phyloP scores from a whole-genome alignment of 257 asterid species.

The Thymus mandschuricus region DNA sequence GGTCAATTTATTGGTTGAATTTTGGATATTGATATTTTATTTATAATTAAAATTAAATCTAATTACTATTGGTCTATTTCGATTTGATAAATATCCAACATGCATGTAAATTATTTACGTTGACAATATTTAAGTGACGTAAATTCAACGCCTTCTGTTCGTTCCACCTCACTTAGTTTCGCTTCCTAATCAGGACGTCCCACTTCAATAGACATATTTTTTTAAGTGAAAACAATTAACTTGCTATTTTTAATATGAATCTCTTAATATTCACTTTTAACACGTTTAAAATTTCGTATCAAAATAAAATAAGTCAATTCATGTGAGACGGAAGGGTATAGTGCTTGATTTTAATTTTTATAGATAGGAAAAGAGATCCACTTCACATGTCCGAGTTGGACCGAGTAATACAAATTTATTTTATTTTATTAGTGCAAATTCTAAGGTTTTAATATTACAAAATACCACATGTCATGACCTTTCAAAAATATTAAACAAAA shows the following conservation, averaged over 20 bases:
- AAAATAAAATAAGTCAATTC: too few species aligned
- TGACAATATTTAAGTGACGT: neutral
- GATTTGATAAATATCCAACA: too few species aligned
- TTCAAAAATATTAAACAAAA: neutral
- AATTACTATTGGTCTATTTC: too few species aligned
- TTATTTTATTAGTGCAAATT: neutral
- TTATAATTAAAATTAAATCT: neutral
- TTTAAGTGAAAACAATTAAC: too few species aligned
- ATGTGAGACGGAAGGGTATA: too few species aligned
- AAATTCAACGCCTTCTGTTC: neutral
- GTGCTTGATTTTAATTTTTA: neutral
- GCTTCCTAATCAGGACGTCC: too few species aligned
- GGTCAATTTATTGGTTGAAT: neutral
- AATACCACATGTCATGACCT: neutral
- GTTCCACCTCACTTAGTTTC: too few species aligned
- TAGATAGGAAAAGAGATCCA: neutral
- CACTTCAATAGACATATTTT: too few species aligned
- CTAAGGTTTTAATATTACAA: neutral
- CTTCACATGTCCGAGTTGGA: neutral
- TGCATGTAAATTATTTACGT: neutral
- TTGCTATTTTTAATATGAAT: too few species aligned
- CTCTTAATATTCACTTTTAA: too few species aligned
- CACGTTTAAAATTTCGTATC: too few species aligned
- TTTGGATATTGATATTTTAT: neutral
- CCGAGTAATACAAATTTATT: neutral